These are phyloP conservation scores for Pezicula radicicola DNA, from an alignment of 2,329 filamentous ascomycete species.

Conservation along the genomic window DNA sequence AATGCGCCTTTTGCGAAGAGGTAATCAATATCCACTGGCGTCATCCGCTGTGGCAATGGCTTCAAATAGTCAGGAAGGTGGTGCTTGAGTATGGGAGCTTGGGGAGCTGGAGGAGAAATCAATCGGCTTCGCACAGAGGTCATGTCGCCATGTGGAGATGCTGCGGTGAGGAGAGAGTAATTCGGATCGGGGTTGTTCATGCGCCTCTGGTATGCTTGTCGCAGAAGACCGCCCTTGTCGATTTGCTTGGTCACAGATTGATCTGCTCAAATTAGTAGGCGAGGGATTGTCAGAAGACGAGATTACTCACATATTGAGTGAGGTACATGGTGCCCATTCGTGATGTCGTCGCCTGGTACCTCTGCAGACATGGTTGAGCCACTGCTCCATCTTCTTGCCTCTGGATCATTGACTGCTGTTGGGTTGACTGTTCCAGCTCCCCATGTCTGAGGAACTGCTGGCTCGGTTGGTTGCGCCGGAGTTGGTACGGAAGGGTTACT, in stretches of 20 bases:
- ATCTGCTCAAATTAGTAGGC: slow-evolving; percentile 15
- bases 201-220: slow-evolving; percentile 5
- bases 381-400: slow-evolving; percentile 19
- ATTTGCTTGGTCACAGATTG: slow-evolving; percentile 20
- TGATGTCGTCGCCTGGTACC: slow-evolving; percentile 12
- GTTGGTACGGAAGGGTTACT: slow-evolving; percentile 5
- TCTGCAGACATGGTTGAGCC: slow-evolving; percentile 16
- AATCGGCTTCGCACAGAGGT: slow-evolving; percentile 15
- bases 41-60: slow-evolving; percentile 73
- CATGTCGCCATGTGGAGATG: slow-evolving; percentile 23
- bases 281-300: neutral
- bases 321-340: slow-evolving; percentile 17
- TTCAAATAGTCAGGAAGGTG: slow-evolving; percentile 67
- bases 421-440: slow-evolving; percentile 21
- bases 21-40: slow-evolving; percentile 79
- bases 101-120: slow-evolving; percentile 7
- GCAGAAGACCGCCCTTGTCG: slow-evolving; percentile 11
- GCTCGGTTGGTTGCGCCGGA: slow-evolving; percentile 3
- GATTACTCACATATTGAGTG: slow-evolving; percentile 27
- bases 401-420: slow-evolving; percentile 20
- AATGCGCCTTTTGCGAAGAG: slow-evolving; percentile 82
- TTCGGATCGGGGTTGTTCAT: slow-evolving; percentile 14
- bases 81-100: slow-evolving; percentile 18
- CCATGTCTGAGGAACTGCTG: slow-evolving; percentile 12
- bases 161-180: slow-evolving; percentile 19